Evolutionary conservation across 257 asterid species (phyloP).

Genomic region (Haberlea rhodopensis): DNA sequence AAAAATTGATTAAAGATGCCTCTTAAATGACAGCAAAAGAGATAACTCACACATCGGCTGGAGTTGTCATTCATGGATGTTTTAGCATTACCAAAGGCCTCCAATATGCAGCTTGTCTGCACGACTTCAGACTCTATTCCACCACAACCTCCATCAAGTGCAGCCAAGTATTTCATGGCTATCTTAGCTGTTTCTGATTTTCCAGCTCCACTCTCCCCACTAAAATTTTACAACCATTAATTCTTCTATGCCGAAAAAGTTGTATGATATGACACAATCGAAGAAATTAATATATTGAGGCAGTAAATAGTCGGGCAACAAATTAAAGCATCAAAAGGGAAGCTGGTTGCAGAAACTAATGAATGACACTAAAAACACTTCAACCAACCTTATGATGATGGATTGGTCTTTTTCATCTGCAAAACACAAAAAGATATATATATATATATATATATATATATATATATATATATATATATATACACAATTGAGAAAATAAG

Average conservation of each 20-base stretch:
- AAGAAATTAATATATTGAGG: background rate
- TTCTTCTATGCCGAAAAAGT: conserved; percentile 11
- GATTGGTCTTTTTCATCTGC: conserved; percentile 82
- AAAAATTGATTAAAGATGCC: conserved; percentile 21
- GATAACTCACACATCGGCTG: conserved; percentile 93
- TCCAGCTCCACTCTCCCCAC: conserved; percentile 99
- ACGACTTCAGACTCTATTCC: conserved; percentile 70
- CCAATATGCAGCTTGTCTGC: conserved; percentile 76
- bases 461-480: too few relatives aligned
- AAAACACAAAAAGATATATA: conserved; percentile 14
- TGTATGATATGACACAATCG: conserved; percentile 7
- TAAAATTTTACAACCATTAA: conserved; percentile 33
- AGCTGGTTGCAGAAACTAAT: conserved; percentile 5
- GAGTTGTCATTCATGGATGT: conserved; percentile 77
- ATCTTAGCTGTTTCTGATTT: conserved; percentile 95
- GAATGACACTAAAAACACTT: conserved; percentile 19
- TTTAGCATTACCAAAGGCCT: conserved; percentile 98
- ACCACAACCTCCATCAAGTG: conserved; percentile 63
- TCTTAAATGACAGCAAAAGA: conserved; percentile 15
- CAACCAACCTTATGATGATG: conserved; percentile 79
- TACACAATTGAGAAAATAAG: conserved; percentile 27
- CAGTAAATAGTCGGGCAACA: conserved; percentile 8
- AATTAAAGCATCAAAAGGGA: conserved; percentile 3
- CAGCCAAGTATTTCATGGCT: conserved; percentile 87
- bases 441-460: too few relatives aligned